Evolutionary conservation across 495 filamentous ascomycete species (phyloP).

Genomic region (Neurospora sublineolata): DNA sequence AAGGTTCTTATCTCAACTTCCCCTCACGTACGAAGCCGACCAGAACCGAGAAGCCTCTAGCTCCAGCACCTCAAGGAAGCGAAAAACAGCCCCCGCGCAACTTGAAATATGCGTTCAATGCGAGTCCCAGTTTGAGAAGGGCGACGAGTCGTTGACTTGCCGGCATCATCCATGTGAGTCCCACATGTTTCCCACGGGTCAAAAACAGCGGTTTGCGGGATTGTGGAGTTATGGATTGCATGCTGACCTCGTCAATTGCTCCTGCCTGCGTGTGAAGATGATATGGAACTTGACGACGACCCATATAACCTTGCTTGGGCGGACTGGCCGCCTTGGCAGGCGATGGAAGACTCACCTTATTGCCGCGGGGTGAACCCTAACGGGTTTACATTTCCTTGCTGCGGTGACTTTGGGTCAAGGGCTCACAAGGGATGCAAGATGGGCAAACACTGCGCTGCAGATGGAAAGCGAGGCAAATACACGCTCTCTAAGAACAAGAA

Average conservation of each 20-base stretch:
- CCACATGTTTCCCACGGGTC: too few species aligned
- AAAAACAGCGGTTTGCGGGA: too few species aligned
- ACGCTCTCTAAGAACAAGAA: not conserved
- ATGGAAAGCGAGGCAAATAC: not conserved
- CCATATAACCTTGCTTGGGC: not conserved
- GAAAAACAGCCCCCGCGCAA: not conserved
- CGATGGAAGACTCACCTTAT: not conserved
- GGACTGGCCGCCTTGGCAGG: not conserved
- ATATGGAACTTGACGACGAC: not conserved
- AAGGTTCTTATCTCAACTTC: too few species aligned
- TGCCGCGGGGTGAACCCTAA: not conserved
- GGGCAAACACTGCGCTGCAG: not conserved
- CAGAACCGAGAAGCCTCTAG: too few species aligned
- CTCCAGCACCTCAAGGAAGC: not conserved
- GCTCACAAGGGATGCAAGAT: not conserved
- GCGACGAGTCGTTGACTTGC: not conserved
- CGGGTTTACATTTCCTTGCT: not conserved
- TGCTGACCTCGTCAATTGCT: too few species aligned
- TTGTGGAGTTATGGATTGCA: too few species aligned
- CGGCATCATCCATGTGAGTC: not conserved
- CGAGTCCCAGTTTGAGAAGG: not conserved
- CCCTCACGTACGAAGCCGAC: too few species aligned
- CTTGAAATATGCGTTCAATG: not conserved
- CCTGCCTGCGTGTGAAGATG: too few species aligned
- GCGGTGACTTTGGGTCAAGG: not conserved